Percentiles rank a stretch among this genome's conserved stretches.
Conservation (phyloP, 805 yeast genomes). For the Candida xyloterini region DNA sequence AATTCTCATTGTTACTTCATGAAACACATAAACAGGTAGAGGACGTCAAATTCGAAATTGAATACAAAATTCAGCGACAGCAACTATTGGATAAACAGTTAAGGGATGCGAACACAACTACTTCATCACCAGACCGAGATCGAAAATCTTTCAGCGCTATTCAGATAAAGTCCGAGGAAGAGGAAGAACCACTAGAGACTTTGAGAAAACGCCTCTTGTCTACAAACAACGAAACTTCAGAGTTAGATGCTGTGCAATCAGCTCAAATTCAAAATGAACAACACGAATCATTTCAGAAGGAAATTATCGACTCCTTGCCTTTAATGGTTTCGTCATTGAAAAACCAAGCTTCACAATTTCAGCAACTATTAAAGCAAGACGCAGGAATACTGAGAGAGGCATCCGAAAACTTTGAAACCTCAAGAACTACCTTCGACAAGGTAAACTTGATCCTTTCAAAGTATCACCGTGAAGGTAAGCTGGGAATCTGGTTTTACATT, state of each 20-base stretch:
- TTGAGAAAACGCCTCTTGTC: constrained; percentile 30
- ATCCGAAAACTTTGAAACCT: constrained; percentile 32
- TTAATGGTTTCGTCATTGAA: constrained; percentile 30
- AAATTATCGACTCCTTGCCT: constrained; percentile 31
- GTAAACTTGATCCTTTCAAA: constrained; percentile 28
- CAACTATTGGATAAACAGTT: neutral
- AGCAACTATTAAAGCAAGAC: constrained; percentile 31
- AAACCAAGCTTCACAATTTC: constrained; percentile 33
- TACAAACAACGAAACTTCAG: constrained; percentile 19
- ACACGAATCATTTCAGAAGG: constrained; percentile 34
- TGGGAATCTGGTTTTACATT: constrained; percentile 34
- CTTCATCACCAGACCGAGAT: neutral
- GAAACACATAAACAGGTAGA: constrained; percentile 10
- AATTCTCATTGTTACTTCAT: constrained; percentile 13
- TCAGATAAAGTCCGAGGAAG: constrained; percentile 5
- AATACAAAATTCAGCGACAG: constrained; percentile 11
- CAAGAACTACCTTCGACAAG: constrained; percentile 26
- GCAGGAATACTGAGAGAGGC: constrained; percentile 34
- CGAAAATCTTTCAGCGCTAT: constrained; percentile 2
- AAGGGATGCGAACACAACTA: neutral
- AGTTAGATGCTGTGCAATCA: constrained; percentile 27
- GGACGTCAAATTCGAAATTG: constrained; percentile 18
- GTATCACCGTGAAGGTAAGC: constrained; percentile 33
- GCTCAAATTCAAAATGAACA: constrained; percentile 27
- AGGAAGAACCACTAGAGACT: constrained; percentile 28